These are phyloP conservation scores for Sporothrix brasiliensis DNA, from an alignment of 2,329 filamentous ascomycete species.

Conservation along the genomic window DNA sequence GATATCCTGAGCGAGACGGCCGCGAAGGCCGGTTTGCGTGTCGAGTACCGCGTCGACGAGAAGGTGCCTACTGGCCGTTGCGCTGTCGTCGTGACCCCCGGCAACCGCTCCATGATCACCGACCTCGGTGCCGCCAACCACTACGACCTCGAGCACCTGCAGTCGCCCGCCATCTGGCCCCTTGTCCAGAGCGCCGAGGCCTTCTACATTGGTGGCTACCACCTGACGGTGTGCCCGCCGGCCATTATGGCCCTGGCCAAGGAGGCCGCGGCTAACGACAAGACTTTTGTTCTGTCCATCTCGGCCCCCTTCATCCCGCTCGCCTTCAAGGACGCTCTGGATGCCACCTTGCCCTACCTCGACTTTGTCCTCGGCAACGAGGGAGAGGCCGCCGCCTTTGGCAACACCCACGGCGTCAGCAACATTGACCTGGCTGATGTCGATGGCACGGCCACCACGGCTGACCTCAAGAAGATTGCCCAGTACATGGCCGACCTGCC, in stretches of 20 bases:
- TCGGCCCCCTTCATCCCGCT: slow-evolving; percentile 94
- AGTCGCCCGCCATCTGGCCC: slow-evolving; percentile 87
- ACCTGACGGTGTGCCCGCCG: slow-evolving; percentile 92
- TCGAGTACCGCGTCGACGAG: slow-evolving; percentile 92
- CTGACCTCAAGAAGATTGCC: slow-evolving; percentile 81
- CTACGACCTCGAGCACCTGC: slow-evolving; percentile 92
- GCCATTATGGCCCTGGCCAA: slow-evolving; percentile 88
- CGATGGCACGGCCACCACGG: slow-evolving; percentile 60
- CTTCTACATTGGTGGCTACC: slow-evolving; percentile 95
- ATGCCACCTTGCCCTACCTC: slow-evolving; percentile 85
- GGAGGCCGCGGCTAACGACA: slow-evolving; percentile 86
- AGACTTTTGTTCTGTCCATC: slow-evolving; percentile 87
- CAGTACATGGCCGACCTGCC: slow-evolving; percentile 82
- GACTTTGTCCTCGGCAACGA: slow-evolving; percentile 98
- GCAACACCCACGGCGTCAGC: slow-evolving; percentile 72
- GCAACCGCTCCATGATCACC: slow-evolving; percentile 92
- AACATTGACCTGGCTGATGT: slow-evolving; percentile 52
- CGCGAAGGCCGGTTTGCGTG: slow-evolving; percentile 82
- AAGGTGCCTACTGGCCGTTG: slow-evolving; percentile 86
- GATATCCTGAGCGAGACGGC: slow-evolving; percentile 85
- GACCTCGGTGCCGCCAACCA: slow-evolving; percentile 95
- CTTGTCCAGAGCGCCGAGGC: slow-evolving; percentile 85
- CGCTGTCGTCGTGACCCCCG: slow-evolving; percentile 93
- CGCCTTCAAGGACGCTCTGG: slow-evolving; percentile 96
- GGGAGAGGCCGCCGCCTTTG: slow-evolving; percentile 87